Conservation (phyloP, 78 protist genomes). For the Dictyostelium purpureum region DNA sequence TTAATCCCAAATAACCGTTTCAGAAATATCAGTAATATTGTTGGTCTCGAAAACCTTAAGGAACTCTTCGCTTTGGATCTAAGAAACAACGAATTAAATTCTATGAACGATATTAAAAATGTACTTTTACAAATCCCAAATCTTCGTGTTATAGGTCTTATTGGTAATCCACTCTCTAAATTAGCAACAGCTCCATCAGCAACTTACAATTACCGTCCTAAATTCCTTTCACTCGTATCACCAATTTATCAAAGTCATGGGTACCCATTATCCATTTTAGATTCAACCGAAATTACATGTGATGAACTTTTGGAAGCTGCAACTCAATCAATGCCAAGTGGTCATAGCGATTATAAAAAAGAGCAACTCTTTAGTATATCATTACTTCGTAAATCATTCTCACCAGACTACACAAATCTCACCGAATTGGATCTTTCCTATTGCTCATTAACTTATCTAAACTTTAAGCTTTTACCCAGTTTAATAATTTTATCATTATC, state of each 20-base stretch:
- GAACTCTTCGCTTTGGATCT: constrained; percentile 61
- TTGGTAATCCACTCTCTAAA: constrained; percentile 46
- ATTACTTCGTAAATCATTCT: neutral
- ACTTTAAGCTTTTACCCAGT: neutral
- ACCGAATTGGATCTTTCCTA: constrained; percentile 34
- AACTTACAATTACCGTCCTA: constrained; percentile 20
- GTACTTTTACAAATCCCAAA: neutral
- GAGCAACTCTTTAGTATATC: constrained; percentile 27
- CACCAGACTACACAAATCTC: neutral
- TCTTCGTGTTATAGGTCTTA: constrained; percentile 27
- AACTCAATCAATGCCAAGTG: neutral
- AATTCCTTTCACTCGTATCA: neutral
- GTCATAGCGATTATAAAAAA: neutral
- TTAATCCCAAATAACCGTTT: constrained; percentile 49
- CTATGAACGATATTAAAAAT: neutral
- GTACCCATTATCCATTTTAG: constrained; percentile 48
- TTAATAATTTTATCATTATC: constrained; percentile 36
- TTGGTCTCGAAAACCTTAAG: neutral
- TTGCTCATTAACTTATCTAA: neutral
- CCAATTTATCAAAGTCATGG: constrained; percentile 19
- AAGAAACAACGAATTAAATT: constrained; percentile 15
- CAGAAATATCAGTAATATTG: neutral
- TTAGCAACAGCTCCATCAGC: neutral
- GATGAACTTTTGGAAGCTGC: constrained; percentile 36
- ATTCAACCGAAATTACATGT: constrained; percentile 9